Evolutionary conservation across 192 early-diverging fungal species (phyloP), one percentile per base, ranked within the genome.

Genomic region (Coemansia sp.): DNA sequence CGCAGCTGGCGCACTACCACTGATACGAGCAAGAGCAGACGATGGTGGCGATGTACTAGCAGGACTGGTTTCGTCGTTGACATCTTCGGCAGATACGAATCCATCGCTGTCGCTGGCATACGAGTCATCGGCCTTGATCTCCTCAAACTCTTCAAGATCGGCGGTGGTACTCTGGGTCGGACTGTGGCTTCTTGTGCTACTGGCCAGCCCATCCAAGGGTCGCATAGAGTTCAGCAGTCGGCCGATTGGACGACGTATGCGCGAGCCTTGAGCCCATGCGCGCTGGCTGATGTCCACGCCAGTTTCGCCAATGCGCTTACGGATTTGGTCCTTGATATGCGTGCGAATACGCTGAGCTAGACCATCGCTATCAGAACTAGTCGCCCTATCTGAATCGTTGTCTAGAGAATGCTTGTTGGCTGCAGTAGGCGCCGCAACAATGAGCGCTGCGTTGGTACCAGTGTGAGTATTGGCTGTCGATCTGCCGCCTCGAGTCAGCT

Each of bases 31-130:
- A 34, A 2, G 17, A n/a, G 5, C 57, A 17, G 57, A 36, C 17
- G 29, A 29, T 25, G 53, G 34, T 6, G 25, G 25, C 25, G 51
- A 27, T 29, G 51, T 36, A 32, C 31, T 59, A 57, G 34, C 34
- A 42, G 38, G n/a, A 27, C 44, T 58, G 51, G 5, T 62, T 1
- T 36, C 57, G 44, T 64, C 69, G 60, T 76, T 72, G 3, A 68
- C 45, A 39, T 82, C 79, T n/a, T 82, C 79, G 3, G 79, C 79
- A 2, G 79, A 82, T 1, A 82, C 74, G 70, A 85, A 84, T 9
- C 85, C 75, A 17, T 86, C 84, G 62, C 73, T 74, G 36, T 80
- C 83, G 64, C 75, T 74, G 36, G 58, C 73, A 21, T 67, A 74
- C 14, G 64, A 27, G 9, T 69, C 71, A 9, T 34, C 31, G 21